Percentiles rank a stretch among this genome's conserved stretches.
Evolutionary conservation across 805 yeast genomes (phyloP).

Genomic region (Hanseniaspora guilliermondii): DNA sequence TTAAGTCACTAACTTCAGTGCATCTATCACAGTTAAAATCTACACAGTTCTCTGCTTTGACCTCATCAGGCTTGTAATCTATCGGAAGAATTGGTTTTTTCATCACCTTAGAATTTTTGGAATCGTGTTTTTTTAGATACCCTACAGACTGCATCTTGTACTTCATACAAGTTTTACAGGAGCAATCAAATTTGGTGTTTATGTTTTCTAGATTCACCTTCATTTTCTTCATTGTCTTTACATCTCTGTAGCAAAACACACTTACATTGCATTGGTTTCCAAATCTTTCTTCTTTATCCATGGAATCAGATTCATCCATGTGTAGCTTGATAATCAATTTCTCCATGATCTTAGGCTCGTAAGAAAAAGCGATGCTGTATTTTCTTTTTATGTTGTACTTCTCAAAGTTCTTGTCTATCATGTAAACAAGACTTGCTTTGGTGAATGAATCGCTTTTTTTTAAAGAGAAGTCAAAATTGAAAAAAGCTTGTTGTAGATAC

Average conservation of each 20-base stretch:
- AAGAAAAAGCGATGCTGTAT: background rate
- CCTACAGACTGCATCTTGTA: background rate
- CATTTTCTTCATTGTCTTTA: background rate
- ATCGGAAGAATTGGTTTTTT: background rate
- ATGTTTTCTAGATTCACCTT: background rate
- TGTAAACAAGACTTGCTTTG: background rate
- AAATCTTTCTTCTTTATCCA: background rate
- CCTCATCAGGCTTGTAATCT: background rate
- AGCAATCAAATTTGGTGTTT: conserved; percentile 6
- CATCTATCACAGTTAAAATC: background rate
- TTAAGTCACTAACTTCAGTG: background rate
- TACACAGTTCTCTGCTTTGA: background rate
- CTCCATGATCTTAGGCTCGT: background rate
- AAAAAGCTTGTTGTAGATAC: background rate
- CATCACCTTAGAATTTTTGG: background rate
- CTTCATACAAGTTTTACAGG: conserved; percentile 4
- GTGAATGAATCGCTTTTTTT: background rate
- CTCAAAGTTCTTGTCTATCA: background rate
- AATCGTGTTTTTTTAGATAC: background rate
- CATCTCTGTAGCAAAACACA: background rate
- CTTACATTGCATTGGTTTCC: conserved; percentile 3
- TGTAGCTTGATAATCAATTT: background rate
- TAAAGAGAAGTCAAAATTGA: background rate
- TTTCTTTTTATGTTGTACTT: background rate
- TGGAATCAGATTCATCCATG: background rate